Percentiles rank a stretch among this genome's conserved stretches.
phyloP scores from a whole-genome alignment of 306 rosid genomes.

The Pyrus communis region DNA sequence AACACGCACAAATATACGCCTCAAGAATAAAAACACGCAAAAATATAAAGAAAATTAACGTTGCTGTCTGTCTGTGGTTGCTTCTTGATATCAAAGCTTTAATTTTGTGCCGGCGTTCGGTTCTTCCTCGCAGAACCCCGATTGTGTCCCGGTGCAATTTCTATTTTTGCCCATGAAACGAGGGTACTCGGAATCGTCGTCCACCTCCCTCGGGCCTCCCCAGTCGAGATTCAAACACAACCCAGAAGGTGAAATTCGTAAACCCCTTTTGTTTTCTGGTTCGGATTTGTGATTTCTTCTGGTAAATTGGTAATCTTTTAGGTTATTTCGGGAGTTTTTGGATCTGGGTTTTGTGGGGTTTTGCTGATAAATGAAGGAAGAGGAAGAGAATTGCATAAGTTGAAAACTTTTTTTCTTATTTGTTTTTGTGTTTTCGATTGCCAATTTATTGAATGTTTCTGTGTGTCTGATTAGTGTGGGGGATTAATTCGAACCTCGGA shows the following conservation, averaged over 20 bases:
- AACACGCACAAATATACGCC: background rate
- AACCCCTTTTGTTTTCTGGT: conserved; percentile 6
- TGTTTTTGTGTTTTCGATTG: background rate
- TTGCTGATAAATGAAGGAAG: conserved; percentile 9
- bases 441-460: background rate
- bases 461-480: background rate
- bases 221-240: conserved; percentile 68
- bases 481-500: background rate
- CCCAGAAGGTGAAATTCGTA: conserved; percentile 51
- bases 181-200: conserved; percentile 62
- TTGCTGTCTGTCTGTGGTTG: background rate
- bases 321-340: conserved; percentile 5
- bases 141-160: background rate
- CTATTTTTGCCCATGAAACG: conserved; percentile 60
- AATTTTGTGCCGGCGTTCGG: conserved; percentile 7
- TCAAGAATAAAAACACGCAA: too few relatives aligned
- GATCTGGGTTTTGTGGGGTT: conserved; percentile 29
- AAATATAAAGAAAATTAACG: background rate
- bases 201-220: conserved; percentile 70
- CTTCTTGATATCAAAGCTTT: background rate
- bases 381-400: background rate
- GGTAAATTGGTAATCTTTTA: conserved; percentile 13
- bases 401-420: background rate
- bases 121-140: background rate
- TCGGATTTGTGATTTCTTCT: conserved; percentile 13